phyloP scores from a whole-genome alignment of 768 basidiomycete species.

The Terana coerulea region DNA sequence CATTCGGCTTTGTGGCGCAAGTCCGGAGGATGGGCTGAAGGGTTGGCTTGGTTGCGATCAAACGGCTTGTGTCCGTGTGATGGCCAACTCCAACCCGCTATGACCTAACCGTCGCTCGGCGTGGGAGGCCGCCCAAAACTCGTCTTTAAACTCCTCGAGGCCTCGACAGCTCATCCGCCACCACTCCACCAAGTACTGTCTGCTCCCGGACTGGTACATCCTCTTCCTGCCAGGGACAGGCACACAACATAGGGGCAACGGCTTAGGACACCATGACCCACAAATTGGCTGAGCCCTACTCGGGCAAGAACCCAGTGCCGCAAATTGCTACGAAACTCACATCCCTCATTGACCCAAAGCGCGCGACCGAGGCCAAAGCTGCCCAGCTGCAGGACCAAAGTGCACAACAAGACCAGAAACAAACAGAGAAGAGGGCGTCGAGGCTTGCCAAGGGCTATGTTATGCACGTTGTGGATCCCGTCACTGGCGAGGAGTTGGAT shows the following conservation, averaged over 20 bases:
- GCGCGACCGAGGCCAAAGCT: constrained; percentile 28
- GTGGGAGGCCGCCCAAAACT: no score
- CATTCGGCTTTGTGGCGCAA: constrained; percentile 5
- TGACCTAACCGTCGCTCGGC: no score
- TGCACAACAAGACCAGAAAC: constrained; percentile 20
- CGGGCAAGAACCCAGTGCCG: constrained; percentile 31
- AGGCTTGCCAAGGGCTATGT: constrained; percentile 26
- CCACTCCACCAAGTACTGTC: no score
- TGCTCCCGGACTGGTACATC: no score
- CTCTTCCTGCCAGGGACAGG: no score
- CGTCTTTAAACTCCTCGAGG: no score
- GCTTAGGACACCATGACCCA: constrained; percentile 22
- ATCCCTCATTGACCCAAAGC: constrained; percentile 26
- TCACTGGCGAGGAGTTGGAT: constrained; percentile 44
- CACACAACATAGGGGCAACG: no score
- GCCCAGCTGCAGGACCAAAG: constrained; percentile 24
- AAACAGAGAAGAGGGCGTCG: constrained; percentile 22
- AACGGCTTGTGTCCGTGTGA: no score
- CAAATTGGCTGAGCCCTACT: constrained; percentile 26
- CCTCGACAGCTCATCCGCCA: no score
- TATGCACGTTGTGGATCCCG: constrained; percentile 42
- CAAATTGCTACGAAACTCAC: constrained; percentile 27
- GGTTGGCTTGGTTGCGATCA: no score
- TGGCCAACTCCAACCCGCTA: no score
- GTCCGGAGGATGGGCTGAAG: no score